A percentile compares a stretch with the other conserved stretches of the same genome.
These are phyloP conservation scores for Cucurbita moschata DNA, from an alignment of 306 rosid species.

Conservation along the genomic window DNA sequence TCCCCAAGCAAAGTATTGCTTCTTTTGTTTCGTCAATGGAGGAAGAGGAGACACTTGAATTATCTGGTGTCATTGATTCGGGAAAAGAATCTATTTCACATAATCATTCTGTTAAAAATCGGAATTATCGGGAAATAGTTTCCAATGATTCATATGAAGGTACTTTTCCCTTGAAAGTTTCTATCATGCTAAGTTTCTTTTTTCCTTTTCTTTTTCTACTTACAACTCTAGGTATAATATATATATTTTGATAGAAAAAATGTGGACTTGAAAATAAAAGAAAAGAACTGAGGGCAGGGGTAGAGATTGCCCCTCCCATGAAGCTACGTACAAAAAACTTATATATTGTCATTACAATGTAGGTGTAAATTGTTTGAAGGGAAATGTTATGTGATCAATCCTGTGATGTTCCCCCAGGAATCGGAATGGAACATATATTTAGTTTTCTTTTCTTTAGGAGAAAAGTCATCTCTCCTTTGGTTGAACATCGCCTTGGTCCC, in stretches of 20 bases:
- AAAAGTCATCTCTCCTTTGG: not conserved
- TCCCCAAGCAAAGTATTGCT: constrained; percentile 46
- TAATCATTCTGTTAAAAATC: constrained; percentile 21
- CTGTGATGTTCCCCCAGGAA: too few relatives aligned
- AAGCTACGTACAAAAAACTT: not conserved
- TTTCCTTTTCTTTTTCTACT: not conserved
- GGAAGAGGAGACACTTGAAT: constrained; percentile 46
- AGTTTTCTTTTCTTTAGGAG: not conserved
- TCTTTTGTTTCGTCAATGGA: constrained; percentile 55
- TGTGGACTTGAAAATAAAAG: not conserved
- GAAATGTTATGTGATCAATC: not conserved
- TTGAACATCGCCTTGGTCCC: too few relatives aligned
- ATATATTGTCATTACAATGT: not conserved
- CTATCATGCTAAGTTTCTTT: not conserved
- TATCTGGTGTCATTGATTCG: constrained; percentile 27
- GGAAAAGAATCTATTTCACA: constrained; percentile 12
- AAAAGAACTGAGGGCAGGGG: not conserved
- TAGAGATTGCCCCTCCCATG: not conserved
- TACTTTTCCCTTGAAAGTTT: constrained; percentile 3
- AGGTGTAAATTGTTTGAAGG: not conserved
- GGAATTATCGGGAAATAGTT: constrained; percentile 48
- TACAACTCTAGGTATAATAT: not conserved
- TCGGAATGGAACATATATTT: too few relatives aligned
- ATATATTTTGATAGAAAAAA: too few relatives aligned
- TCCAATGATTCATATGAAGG: constrained; percentile 37